Evolutionary conservation across 108 stramenopile genomes (phyloP).

Genomic region (Pelagomonas calceolata): DNA sequence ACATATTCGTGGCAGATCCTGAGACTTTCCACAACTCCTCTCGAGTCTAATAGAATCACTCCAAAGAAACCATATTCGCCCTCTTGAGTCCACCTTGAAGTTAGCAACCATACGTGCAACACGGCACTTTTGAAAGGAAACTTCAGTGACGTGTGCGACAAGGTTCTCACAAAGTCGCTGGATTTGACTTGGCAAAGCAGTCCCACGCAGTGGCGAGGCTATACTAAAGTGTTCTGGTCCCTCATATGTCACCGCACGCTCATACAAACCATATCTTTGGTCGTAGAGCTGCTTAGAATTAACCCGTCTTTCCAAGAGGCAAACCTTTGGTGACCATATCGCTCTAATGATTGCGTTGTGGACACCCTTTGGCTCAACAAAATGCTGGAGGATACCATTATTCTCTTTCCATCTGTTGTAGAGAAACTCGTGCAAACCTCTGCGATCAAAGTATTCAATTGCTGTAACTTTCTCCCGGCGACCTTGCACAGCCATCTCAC

Average conservation of each 20-base stretch:
- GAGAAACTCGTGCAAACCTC: conserved; percentile 47
- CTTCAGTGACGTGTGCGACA: conserved; percentile 52
- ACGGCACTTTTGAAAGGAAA: conserved; percentile 38
- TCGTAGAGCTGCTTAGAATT: conserved; percentile 61
- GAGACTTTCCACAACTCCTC: conserved; percentile 21
- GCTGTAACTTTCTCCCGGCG: conserved; percentile 12
- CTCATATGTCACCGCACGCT: conserved; percentile 65
- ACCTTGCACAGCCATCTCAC: conserved; percentile 10
- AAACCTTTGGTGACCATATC: conserved; percentile 69
- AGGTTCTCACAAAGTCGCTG: conserved; percentile 58
- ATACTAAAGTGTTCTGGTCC: conserved; percentile 61
- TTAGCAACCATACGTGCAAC: conserved; percentile 59
- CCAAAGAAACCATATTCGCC: conserved; percentile 47
- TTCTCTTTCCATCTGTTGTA: conserved; percentile 52
- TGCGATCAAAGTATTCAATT: conserved; percentile 68
- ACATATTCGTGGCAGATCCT: conserved; percentile 25
- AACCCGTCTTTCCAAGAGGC: conserved; percentile 57
- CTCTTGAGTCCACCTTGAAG: conserved; percentile 71
- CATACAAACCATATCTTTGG: conserved; percentile 58
- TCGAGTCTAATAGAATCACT: conserved; percentile 40
- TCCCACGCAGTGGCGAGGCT: conserved; percentile 54
- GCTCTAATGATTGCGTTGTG: conserved; percentile 49
- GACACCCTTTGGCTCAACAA: conserved; percentile 62
- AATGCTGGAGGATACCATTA: conserved; percentile 59
- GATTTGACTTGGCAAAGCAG: conserved; percentile 46